Evolutionary conservation across 2,329 filamentous ascomycete genomes (phyloP).

Genomic region (Cladophialophora immunda): DNA sequence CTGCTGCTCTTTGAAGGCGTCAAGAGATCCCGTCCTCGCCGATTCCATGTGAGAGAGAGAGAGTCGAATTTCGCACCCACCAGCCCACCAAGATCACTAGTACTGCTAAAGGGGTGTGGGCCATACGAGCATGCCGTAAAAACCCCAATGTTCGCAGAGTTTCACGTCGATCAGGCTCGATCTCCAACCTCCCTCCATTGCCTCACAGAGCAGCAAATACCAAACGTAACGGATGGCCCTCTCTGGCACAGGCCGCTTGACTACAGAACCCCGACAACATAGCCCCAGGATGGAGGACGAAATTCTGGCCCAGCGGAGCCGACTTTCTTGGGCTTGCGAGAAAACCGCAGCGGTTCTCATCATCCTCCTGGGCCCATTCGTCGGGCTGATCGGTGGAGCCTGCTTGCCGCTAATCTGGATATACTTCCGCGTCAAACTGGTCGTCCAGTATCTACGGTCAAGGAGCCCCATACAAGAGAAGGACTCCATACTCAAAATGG

Average conservation of each 20-base stretch:
- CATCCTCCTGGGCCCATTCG: background rate
- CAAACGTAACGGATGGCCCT: background rate
- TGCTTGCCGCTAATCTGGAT: background rate
- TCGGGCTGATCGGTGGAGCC: background rate
- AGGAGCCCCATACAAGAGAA: background rate
- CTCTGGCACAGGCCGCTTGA: background rate
- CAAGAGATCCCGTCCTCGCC: background rate
- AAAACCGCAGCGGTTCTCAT: background rate
- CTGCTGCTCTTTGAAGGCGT: background rate
- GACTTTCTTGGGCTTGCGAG: background rate
- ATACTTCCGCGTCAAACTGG: background rate
- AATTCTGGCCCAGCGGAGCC: background rate
- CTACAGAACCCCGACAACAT: background rate
- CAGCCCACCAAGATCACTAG: background rate
- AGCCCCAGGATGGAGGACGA: background rate
- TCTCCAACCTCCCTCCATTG: background rate
- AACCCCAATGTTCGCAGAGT: background rate
- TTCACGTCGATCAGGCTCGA: background rate
- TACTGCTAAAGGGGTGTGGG: background rate
- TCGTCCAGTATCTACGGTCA: background rate
- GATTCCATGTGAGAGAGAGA: background rate
- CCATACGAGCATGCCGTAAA: background rate
- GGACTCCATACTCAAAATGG: background rate
- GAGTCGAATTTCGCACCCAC: background rate
- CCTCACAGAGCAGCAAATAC: background rate